Evolutionary conservation across 73 alveolate species (phyloP).

Genomic region (Breviolum minutum): DNA sequence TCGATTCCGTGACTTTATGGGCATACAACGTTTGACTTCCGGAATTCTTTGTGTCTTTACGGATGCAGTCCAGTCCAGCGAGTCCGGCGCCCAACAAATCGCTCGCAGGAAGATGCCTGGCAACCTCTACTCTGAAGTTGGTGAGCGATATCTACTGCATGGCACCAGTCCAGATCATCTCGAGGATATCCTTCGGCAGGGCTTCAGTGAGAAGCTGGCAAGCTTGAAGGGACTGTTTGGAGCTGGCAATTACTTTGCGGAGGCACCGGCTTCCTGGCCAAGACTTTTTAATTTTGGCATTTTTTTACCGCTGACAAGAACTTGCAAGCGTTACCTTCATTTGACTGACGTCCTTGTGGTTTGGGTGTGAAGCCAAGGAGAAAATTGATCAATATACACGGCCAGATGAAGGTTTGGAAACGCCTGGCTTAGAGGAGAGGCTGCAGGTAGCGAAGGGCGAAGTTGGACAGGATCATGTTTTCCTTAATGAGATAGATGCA

Average conservation of each 20-base stretch:
- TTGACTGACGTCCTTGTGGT: no score
- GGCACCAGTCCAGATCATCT: slow-evolving; percentile 20
- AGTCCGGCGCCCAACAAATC: no score
- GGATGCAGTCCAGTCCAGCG: no score
- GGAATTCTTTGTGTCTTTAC: no score
- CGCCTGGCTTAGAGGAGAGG: slow-evolving; percentile 29
- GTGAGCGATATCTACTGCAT: slow-evolving; percentile 40
- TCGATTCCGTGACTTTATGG: no score
- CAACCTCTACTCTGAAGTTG: slow-evolving; percentile 2
- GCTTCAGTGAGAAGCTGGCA: slow-evolving; percentile 33
- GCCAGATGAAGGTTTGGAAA: slow-evolving; percentile 6
- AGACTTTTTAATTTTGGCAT: no score
- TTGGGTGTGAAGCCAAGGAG: neutral
- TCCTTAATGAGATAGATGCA: no score
- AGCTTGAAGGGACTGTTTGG: slow-evolving; percentile 31
- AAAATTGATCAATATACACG: slow-evolving; percentile 43
- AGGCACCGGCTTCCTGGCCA: neutral
- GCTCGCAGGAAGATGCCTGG: neutral
- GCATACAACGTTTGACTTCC: no score
- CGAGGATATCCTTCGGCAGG: slow-evolving; percentile 36
- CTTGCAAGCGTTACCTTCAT: no score
- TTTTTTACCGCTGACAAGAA: no score
- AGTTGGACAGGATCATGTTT: no score
- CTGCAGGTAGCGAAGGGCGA: no score
- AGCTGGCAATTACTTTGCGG: slow-evolving; percentile 14